Conservation (phyloP, 2,329 filamentous ascomycete species). For the Chalara sp. region DNA sequence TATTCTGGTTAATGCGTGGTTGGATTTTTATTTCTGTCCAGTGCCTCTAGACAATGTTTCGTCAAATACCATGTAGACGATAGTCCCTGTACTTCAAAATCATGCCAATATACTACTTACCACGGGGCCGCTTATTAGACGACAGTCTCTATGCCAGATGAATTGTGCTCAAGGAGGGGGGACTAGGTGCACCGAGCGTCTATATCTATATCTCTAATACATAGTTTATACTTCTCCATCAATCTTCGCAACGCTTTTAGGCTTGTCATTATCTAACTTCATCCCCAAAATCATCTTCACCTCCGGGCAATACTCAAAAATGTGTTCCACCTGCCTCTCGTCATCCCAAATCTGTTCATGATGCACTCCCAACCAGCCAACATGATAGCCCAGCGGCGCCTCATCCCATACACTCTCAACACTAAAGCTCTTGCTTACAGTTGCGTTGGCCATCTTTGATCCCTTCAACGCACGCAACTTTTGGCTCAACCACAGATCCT, state of each 20-base stretch:
- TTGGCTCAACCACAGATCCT: conserved; percentile 45
- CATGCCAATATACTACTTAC: too few relatives aligned
- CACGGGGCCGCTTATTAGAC: too few relatives aligned
- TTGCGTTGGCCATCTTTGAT: conserved; percentile 17
- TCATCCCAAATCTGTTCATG: conserved; percentile 41
- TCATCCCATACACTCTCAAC: conserved; percentile 38
- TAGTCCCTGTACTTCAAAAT: too few relatives aligned
- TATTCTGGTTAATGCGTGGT: too few relatives aligned
- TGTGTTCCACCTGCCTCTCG: conserved; percentile 35
- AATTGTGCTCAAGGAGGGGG: too few relatives aligned
- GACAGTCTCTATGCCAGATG: too few relatives aligned
- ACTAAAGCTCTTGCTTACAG: conserved; percentile 36
- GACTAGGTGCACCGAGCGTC: too few relatives aligned
- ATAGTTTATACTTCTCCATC: too few relatives aligned
- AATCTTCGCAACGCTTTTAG: not conserved
- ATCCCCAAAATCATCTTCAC: conserved; percentile 48
- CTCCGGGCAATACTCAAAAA: conserved; percentile 49
- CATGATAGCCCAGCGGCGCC: conserved; percentile 47
- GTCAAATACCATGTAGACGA: too few relatives aligned
- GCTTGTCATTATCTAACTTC: conserved; percentile 29
- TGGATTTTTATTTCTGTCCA: too few relatives aligned
- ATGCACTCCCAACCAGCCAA: conserved; percentile 38
- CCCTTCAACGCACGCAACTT: conserved; percentile 32
- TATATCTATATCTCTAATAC: too few relatives aligned
- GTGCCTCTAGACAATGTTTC: too few relatives aligned